Evolutionary conservation across 768 basidiomycete species (phyloP).

Genomic region (Gautieria morchelliformis): DNA sequence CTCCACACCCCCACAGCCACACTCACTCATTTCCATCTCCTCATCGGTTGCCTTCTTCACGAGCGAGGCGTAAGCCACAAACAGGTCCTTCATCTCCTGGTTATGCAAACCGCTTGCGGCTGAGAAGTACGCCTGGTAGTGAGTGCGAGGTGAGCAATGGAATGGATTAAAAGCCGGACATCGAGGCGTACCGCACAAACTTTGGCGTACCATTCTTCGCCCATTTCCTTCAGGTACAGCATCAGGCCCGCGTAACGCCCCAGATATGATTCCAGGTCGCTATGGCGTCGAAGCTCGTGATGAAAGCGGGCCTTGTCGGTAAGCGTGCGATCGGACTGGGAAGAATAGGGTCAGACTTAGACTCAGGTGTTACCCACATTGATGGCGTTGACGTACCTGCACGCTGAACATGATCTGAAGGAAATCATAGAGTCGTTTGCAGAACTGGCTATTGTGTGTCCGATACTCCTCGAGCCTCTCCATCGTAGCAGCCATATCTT

Average conservation of each 20-base stretch:
- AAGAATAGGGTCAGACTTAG: constrained; percentile 17
- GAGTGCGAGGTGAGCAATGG: background rate
- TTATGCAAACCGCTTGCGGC: constrained; percentile 74
- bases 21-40: constrained; percentile 59
- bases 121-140: constrained; percentile 76
- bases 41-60: constrained; percentile 67
- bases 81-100: constrained; percentile 66
- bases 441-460: constrained; percentile 86
- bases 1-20: background rate
- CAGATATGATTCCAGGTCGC: constrained; percentile 69
- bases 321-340: constrained; percentile 24
- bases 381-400: constrained; percentile 45
- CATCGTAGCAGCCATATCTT: constrained; percentile 97
- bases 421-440: constrained; percentile 85
- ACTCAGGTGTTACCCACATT: background rate
- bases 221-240: constrained; percentile 94
- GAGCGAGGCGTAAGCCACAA: constrained; percentile 45
- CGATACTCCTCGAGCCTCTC: constrained; percentile 86
- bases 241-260: constrained; percentile 84
- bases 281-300: constrained; percentile 44
- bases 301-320: constrained; percentile 27
- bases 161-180: background rate
- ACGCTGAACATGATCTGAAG: constrained; percentile 86
- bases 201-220: constrained; percentile 77
- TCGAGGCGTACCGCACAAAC: constrained; percentile 68